Evolutionary conservation across 2,329 filamentous ascomycete genomes (phyloP).

Genomic region (Colletotrichum higginsianum): DNA sequence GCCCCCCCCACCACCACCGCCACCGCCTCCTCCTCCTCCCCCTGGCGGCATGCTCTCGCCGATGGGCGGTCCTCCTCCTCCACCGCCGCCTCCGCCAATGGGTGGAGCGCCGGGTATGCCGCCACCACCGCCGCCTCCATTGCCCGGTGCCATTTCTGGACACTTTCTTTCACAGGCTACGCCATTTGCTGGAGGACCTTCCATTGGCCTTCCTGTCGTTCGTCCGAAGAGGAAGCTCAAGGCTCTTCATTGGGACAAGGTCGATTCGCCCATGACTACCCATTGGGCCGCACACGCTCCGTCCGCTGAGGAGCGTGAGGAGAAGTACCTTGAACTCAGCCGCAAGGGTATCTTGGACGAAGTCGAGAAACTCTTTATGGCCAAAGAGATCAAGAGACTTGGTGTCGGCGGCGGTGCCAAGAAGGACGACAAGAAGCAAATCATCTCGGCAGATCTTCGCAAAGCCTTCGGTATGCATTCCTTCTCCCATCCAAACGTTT

Average conservation of each 20-base stretch:
- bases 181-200: conserved; percentile 64
- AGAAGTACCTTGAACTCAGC: conserved; percentile 94
- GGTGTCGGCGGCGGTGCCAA: conserved; percentile 76
- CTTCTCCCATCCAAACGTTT: background rate
- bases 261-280: conserved; percentile 90
- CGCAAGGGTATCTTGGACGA: conserved; percentile 97
- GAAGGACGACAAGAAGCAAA: conserved; percentile 96
- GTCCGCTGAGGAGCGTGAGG: conserved; percentile 90
- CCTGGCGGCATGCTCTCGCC: conserved; percentile 59
- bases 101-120: conserved; percentile 64
- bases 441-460: conserved; percentile 91
- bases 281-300: conserved; percentile 92
- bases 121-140: conserved; percentile 61
- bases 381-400: conserved; percentile 94
- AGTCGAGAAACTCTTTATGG: conserved; percentile 97
- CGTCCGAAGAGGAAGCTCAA: conserved; percentile 99
- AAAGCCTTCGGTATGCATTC: conserved; percentile 81
- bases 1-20: conserved; percentile 41
- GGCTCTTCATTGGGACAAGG: conserved; percentile 99
- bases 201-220: conserved; percentile 82
- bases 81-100: conserved; percentile 63
- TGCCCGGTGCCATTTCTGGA: conserved; percentile 78
- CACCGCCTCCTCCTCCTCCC: conserved; percentile 57
- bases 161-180: conserved; percentile 81
- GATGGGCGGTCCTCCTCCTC: conserved; percentile 60